These are phyloP conservation scores for Pelargonium australe DNA, from an alignment of 441 rosid genomes.

Conservation along the genomic window DNA sequence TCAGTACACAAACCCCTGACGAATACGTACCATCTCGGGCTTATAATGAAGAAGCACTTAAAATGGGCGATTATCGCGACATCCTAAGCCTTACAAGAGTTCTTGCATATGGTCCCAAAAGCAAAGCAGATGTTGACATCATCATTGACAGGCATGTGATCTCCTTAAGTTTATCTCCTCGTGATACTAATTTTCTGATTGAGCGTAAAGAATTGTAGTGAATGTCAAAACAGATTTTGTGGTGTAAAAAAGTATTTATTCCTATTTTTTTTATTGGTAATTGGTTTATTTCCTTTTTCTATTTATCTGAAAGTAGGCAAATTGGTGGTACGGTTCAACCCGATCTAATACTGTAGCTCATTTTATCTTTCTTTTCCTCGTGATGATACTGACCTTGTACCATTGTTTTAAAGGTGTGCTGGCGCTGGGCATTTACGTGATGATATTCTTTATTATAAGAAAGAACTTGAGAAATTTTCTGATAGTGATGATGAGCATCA, in stretches of 20 bases:
- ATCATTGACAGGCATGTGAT: slow-evolving; percentile 54
- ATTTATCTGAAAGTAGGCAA: background rate
- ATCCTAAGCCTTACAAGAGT: slow-evolving; percentile 94
- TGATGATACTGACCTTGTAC: slow-evolving; percentile 23
- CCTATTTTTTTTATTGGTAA: background rate
- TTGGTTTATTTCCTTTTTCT: background rate
- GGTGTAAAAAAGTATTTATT: background rate
- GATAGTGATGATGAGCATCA: slow-evolving; percentile 57
- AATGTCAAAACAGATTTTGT: background rate
- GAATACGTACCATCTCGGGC: slow-evolving; percentile 41
- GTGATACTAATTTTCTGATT: background rate
- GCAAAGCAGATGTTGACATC: slow-evolving; percentile 86
- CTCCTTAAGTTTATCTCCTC: slow-evolving; percentile 1
- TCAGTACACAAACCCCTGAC: slow-evolving; percentile 31
- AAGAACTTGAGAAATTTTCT: slow-evolving; percentile 52
- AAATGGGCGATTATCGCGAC: slow-evolving; percentile 95
- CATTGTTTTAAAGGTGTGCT: slow-evolving; percentile 52
- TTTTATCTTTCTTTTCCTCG: background rate
- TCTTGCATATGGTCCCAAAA: slow-evolving; percentile 79
- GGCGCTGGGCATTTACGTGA: slow-evolving; percentile 93
- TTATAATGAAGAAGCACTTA: slow-evolving; percentile 67
- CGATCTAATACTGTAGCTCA: background rate
- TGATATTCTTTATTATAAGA: slow-evolving; percentile 63
- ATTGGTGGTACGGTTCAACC: background rate
- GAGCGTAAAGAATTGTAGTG: background rate